phyloP scores from a whole-genome alignment of 305 asterid genomes.

The Galium porrigens region DNA sequence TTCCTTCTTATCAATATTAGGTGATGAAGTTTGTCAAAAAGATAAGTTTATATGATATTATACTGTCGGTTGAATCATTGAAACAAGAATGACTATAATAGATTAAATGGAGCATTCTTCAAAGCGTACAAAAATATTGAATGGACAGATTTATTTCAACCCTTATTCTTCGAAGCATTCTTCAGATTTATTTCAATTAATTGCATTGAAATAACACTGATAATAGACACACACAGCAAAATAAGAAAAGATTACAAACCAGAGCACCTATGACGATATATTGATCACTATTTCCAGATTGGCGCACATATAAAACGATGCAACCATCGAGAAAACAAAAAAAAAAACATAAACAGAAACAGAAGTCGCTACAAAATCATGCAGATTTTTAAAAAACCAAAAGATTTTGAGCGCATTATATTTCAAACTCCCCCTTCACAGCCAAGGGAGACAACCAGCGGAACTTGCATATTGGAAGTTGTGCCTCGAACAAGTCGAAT shows the following conservation, averaged over 20 bases:
- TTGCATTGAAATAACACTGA: neutral
- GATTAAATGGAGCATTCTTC: too few relatives aligned
- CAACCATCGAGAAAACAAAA: neutral
- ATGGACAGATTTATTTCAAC: neutral
- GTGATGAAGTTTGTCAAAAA: too few relatives aligned
- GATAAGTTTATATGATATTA: too few relatives aligned
- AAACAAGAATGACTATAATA: too few relatives aligned
- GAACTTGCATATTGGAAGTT: neutral
- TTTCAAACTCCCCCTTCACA: neutral
- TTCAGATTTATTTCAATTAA: neutral
- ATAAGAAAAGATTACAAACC: neutral
- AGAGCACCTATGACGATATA: neutral
- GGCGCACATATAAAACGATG: neutral
- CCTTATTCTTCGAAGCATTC: too few relatives aligned
- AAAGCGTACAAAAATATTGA: too few relatives aligned
- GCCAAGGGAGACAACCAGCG: neutral
- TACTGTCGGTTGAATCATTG: too few relatives aligned
- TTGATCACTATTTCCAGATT: neutral
- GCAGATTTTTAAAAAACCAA: too few relatives aligned
- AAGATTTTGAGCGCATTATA: neutral
- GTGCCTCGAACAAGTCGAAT: neutral
- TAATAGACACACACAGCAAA: too few relatives aligned
- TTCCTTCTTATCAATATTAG: too few relatives aligned
- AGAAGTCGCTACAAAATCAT: neutral
- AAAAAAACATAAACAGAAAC: neutral